Percentiles rank a stretch among this genome's conserved stretches.
These are phyloP conservation scores for Phaeosphaeriaceae sp. DNA, from an alignment of 2,329 filamentous ascomycete genomes.

Conservation along the genomic window DNA sequence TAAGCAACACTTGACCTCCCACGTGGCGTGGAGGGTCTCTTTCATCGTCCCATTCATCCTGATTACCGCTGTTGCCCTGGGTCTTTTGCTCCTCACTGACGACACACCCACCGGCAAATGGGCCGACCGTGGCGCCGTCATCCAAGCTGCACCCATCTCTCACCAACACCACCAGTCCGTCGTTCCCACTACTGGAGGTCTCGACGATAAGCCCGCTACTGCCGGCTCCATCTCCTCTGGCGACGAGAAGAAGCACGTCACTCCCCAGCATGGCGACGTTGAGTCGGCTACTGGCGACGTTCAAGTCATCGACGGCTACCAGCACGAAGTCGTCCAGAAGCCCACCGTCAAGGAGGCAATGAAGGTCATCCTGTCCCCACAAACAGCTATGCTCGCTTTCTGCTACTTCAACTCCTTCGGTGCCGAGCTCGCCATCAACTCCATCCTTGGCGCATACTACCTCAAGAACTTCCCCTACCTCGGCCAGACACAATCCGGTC, in stretches of 20 bases:
- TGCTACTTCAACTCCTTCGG: conserved; percentile 69
- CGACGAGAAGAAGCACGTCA: conserved; percentile 45
- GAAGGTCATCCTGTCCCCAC: conserved; percentile 67
- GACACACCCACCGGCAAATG: conserved; percentile 86
- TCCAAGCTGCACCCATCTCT: conserved; percentile 60
- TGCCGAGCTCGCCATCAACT: conserved; percentile 67
- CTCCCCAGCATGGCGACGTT: conserved; percentile 38
- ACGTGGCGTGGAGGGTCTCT: conserved; percentile 81
- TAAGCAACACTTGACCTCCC: conserved; percentile 63
- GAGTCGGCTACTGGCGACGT: conserved; percentile 58
- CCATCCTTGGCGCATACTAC: conserved; percentile 67
- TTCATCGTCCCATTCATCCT: conserved; percentile 86
- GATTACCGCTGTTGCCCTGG: conserved; percentile 70
- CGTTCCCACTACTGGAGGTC: conserved; percentile 59
- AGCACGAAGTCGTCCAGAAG: conserved; percentile 67
- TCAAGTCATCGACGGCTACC: conserved; percentile 63
- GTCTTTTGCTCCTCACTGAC: conserved; percentile 75
- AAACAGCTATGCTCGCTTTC: conserved; percentile 60
- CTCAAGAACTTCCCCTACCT: conserved; percentile 62
- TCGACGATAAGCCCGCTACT: conserved; percentile 52
- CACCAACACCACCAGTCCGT: conserved; percentile 52
- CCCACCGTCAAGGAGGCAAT: conserved; percentile 67
- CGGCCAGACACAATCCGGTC: conserved; percentile 61
- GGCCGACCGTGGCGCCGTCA: conserved; percentile 71
- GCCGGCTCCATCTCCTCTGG: conserved; percentile 47